phyloP scores from a whole-genome alignment of 176 grass and related monocot genomes.

The Oryza officinalis region DNA sequence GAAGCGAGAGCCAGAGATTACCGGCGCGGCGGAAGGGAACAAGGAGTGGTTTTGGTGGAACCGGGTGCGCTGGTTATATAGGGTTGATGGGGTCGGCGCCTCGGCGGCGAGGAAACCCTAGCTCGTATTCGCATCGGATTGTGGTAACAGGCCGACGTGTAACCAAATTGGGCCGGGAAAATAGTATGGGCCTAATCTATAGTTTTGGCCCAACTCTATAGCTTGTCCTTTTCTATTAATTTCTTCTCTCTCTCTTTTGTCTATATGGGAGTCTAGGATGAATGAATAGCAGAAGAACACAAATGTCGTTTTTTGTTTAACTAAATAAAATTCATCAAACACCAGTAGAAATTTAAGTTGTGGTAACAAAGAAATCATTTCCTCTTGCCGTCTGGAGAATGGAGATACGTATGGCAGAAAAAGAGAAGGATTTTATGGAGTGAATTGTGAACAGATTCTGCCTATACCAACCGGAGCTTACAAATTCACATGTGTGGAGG shows the following conservation, averaged over 20 bases:
- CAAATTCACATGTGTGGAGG: too few species aligned
- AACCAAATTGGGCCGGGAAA: neutral
- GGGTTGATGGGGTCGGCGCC: neutral
- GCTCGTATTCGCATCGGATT: neutral
- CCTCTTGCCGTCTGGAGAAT: too few species aligned
- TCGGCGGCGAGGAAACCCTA: slow-evolving; percentile 37
- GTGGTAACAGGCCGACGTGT: neutral
- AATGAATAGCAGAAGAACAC: neutral
- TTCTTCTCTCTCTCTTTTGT: neutral
- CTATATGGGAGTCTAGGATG: neutral
- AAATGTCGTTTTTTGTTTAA: neutral
- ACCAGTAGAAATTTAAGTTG: neutral
- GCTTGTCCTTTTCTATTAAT: neutral
- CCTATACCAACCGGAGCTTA: too few species aligned
- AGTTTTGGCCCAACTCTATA: neutral
- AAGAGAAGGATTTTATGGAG: too few species aligned
- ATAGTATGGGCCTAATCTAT: neutral
- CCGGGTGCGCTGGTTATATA: slow-evolving; percentile 12
- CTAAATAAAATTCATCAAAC: neutral
- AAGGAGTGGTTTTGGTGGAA: fast-evolving
- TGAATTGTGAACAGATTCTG: too few species aligned
- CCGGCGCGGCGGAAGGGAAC: neutral
- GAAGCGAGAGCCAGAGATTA: neutral
- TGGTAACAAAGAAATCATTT: neutral
- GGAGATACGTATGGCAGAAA: too few species aligned